A percentile compares a stretch with the other conserved stretches of the same genome.
These are phyloP conservation scores for Ampelocalamus luodianensis DNA, from an alignment of 176 grass and related monocot species.

Conservation along the genomic window DNA sequence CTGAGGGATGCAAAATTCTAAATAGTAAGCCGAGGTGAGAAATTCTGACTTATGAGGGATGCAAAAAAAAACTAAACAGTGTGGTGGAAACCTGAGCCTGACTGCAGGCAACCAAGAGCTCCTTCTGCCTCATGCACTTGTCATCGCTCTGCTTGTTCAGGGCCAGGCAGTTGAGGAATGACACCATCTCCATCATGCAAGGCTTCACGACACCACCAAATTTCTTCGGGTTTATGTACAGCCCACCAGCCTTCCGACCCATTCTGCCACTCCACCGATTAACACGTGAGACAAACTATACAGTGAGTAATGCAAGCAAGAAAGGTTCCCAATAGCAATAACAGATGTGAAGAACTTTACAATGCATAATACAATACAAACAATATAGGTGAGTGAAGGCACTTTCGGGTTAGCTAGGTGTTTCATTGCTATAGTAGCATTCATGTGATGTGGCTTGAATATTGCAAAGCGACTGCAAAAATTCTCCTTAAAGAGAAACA, in stretches of 20 bases:
- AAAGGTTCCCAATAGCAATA: not conserved
- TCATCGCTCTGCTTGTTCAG: slow-evolving; percentile 86
- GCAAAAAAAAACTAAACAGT: slow-evolving; percentile 26
- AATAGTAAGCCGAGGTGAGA: not conserved
- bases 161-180: slow-evolving; percentile 84
- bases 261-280: slow-evolving; percentile 45
- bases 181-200: slow-evolving; percentile 80
- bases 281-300: not conserved
- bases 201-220: slow-evolving; percentile 63
- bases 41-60: not conserved
- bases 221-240: slow-evolving; percentile 96
- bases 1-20: not conserved
- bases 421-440: not conserved
- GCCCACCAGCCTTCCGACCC: slow-evolving; percentile 77
- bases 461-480: not conserved
- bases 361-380: not conserved
- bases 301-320: not conserved
- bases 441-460: not conserved
- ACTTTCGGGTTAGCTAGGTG: not conserved
- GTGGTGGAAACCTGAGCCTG: slow-evolving; percentile 59
- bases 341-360: not conserved
- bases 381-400: not conserved
- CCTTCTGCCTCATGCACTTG: slow-evolving; percentile 71
- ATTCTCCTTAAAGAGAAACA: not conserved
- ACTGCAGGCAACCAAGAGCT: slow-evolving; percentile 64